Evolutionary conservation across 2,329 filamentous ascomycete genomes (phyloP), one percentile per base, ranked within the genome.

Genomic region (Trematosphaeria pertusa): DNA sequence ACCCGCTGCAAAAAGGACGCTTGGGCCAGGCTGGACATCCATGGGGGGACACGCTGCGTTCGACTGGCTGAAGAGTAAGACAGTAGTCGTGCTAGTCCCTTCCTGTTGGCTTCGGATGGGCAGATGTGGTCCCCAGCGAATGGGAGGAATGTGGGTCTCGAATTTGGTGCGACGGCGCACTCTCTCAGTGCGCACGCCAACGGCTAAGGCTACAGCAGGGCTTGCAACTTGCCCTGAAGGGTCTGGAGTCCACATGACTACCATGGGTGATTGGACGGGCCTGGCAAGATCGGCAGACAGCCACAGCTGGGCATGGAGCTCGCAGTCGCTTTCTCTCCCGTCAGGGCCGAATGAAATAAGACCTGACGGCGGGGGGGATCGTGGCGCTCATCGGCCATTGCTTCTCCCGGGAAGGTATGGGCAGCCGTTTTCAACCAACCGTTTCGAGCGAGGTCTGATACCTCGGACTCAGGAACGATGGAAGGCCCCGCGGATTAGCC

Each of bases 391-490:
- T 53, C 50, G 48, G 56, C 39, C 48, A 50, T 56, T 53, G 58
- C 56, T 56, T 48, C 53, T 50, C 37, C 48, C 40, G 43, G 44
- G 48, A 58, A 62, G 56, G 54, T 58, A 52, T 53, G 58, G 56
- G 56, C 53, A 48, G 59, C 61, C 56, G 61, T 64, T 67, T 67
- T 62, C 59, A 51, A 70, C 52, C 58, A 62, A 50, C 59, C 54
- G 44, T 53, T 49, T 55, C 50, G 45, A 48, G 54, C 59, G 43
- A 62, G 35, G 35, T 43, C 43, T 58, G 55, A 55, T 58, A 61
- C 58, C 56, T 58, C 56, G 46, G 54, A 60, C 52, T 53, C 52
- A 46, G 60, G 52, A 55, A 60, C 51, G 53, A 58, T 37, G 55
- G 54, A 58, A 47, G 46, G 48, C 52, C 52, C 48, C 64, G 41